Evolutionary conservation across 2,329 filamentous ascomycete genomes (phyloP), one percentile per base, ranked within the genome.

Genomic region (Lachnellula hyalina): DNA sequence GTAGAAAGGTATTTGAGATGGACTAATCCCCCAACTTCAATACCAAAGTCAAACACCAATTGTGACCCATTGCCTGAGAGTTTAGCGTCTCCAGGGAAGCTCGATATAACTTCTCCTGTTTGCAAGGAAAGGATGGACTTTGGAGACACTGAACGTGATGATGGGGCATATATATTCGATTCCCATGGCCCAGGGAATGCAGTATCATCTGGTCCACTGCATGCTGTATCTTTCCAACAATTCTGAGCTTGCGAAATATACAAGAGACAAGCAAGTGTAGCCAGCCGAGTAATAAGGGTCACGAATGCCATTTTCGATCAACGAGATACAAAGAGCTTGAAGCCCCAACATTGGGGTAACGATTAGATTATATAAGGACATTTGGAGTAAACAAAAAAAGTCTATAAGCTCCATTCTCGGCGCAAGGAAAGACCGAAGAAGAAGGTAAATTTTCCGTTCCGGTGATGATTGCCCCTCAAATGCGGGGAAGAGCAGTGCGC

Each of bases 171-270:
- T 49, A 81, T 84, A 57, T 81, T 78, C 0, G 72, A 66, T 36
- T 85, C 76, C 82, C 83, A 85, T n/a, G 70, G 67, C 0, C 82
- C 82, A 2, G 75, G 73, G 55, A 84, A 85, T 0, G 80, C 74
- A 3, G 77, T 66, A 9, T 75, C 68, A 8, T 65, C 64, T 3
- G 80, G 76, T 3, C 76, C 76, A 32, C 71, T 77, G 62, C 83
- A 86, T 19, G 72, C 67, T 1, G 77, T 79, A 53, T 83, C 67
- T 56, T 77, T 73, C 82, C 82, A 86, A 64, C 82, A 85, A 46
- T 53, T 28, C 44, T 61, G 60, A 36, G 61, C 54, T 35, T 50
- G 44, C 8, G 49, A 38, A 4, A 51, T 42, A 23, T 32, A 38
- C 1, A 61, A 52, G 40, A 41, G 48, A 19, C 49, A 45, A 9